These are phyloP conservation scores for Eimeria brunetti DNA, from an alignment of 169 alveolate genomes.

Conservation along the genomic window DNA sequence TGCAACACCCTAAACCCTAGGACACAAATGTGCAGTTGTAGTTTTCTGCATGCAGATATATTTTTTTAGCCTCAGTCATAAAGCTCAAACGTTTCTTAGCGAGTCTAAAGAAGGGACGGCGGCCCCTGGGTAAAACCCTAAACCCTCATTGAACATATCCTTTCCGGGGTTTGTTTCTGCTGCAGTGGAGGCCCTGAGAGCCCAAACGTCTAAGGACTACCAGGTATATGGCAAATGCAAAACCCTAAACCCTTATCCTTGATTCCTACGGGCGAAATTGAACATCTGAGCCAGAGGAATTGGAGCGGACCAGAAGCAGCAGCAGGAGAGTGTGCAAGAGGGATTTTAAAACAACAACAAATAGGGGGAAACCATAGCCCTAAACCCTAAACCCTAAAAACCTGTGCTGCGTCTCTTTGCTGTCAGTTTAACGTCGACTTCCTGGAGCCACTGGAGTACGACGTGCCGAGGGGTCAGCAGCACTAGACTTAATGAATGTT, in stretches of 20 bases:
- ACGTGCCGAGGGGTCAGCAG: constrained; percentile 72
- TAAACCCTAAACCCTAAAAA: too few relatives aligned
- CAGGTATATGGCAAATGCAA: constrained; percentile 24
- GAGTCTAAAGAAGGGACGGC: background rate
- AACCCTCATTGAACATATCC: background rate
- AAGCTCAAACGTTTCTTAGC: background rate
- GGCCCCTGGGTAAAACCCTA: background rate
- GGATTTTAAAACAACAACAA: background rate
- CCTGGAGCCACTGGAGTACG: constrained; percentile 54
- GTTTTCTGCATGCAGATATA: too few relatives aligned
- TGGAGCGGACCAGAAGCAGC: background rate
- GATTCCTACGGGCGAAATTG: background rate
- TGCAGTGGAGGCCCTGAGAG: constrained; percentile 70
- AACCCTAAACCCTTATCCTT: background rate
- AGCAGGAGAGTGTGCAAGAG: background rate
- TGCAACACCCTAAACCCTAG: background rate
- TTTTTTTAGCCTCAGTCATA: background rate
- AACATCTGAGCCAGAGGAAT: background rate
- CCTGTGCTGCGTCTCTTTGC: background rate
- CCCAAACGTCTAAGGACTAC: constrained; percentile 64
- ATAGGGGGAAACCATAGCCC: too few relatives aligned
- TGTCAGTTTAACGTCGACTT: constrained; percentile 66
- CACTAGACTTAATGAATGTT: too few relatives aligned
- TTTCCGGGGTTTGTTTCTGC: background rate
- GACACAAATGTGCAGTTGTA: too few relatives aligned